Evolutionary conservation across 192 early-diverging fungal species (phyloP).

Genomic region (Coemansia sp.): DNA sequence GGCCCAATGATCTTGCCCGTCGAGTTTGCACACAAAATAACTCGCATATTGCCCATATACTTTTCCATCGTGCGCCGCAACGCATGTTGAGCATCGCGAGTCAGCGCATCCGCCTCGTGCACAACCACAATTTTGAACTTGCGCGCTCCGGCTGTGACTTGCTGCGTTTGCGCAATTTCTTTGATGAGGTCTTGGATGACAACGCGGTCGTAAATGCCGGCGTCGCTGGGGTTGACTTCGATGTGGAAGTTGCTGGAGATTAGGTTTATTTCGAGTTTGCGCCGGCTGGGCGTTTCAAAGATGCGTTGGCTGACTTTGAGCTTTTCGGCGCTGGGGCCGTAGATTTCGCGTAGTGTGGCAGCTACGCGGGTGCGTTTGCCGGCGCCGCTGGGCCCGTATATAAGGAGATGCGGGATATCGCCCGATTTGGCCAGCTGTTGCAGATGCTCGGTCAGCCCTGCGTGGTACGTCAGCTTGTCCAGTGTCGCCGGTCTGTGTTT

Average conservation of each 20-base stretch:
- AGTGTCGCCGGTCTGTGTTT: conserved; percentile 86
- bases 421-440: conserved; percentile 70
- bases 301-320: conserved; percentile 87
- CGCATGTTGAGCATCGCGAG: conserved; percentile 90
- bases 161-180: conserved; percentile 94
- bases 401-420: conserved; percentile 93
- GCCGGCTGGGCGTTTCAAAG: conserved; percentile 80
- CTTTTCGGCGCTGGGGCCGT: conserved; percentile 89
- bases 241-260: conserved; percentile 95
- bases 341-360: conserved; percentile 83
- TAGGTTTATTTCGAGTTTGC: conserved; percentile 84
- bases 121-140: conserved; percentile 94
- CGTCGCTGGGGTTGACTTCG: conserved; percentile 95
- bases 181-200: conserved; percentile 96
- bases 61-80: conserved; percentile 33
- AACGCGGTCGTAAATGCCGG: conserved; percentile 91
- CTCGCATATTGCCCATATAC: too few relatives aligned
- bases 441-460: conserved; percentile 71
- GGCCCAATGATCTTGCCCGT: too few relatives aligned
- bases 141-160: conserved; percentile 74
- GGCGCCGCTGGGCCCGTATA: conserved; percentile 95
- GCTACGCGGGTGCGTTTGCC: conserved; percentile 96
- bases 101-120: conserved; percentile 89
- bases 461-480: conserved; percentile 81
- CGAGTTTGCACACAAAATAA: too few relatives aligned